These are phyloP conservation scores for Cystofilobasidium macerans DNA, from an alignment of 768 basidiomycete genomes.

Conservation along the genomic window DNA sequence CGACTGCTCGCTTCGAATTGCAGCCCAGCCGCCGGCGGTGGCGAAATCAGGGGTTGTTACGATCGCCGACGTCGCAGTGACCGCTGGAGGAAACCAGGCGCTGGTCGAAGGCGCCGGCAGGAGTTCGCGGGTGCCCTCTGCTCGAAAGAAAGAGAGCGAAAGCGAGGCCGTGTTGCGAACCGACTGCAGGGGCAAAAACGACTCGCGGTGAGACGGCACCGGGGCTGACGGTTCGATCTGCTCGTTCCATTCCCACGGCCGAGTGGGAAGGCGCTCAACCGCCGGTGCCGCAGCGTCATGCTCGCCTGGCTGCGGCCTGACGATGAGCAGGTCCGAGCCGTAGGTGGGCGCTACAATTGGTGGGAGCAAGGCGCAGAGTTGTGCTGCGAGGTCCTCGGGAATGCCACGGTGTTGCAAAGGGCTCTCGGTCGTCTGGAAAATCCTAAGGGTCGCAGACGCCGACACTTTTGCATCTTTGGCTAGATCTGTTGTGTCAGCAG, in stretches of 20 bases:
- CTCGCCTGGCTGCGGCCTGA: not conserved
- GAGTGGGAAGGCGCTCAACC: not conserved
- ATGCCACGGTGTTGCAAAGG: not conserved
- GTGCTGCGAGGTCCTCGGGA: slow-evolving; percentile 9
- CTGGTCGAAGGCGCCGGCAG: not conserved
- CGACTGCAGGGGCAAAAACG: not conserved
- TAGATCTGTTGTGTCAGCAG: slow-evolving; percentile 1
- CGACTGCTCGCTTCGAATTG: slow-evolving; percentile 8
- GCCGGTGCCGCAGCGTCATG: not conserved
- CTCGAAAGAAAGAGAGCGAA: slow-evolving; percentile 9
- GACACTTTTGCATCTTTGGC: slow-evolving; percentile 10
- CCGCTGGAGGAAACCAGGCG: not conserved
- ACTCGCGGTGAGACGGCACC: slow-evolving; percentile 3
- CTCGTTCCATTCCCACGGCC: slow-evolving; percentile 23
- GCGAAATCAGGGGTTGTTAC: not conserved
- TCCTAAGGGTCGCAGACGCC: slow-evolving; percentile 1
- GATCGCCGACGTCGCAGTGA: too few relatives aligned
- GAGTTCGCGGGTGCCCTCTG: slow-evolving; percentile 17
- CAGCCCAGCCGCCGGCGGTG: not conserved
- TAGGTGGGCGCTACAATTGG: not conserved
- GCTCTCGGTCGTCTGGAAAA: slow-evolving; percentile 7
- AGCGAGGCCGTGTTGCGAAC: slow-evolving; percentile 11
- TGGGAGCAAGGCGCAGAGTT: slow-evolving; percentile 12
- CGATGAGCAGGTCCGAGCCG: slow-evolving; percentile 5
- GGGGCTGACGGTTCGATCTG: slow-evolving; percentile 10